Conservation (phyloP, 352 stramenopile genomes). For the Achlya hypogyna region DNA sequence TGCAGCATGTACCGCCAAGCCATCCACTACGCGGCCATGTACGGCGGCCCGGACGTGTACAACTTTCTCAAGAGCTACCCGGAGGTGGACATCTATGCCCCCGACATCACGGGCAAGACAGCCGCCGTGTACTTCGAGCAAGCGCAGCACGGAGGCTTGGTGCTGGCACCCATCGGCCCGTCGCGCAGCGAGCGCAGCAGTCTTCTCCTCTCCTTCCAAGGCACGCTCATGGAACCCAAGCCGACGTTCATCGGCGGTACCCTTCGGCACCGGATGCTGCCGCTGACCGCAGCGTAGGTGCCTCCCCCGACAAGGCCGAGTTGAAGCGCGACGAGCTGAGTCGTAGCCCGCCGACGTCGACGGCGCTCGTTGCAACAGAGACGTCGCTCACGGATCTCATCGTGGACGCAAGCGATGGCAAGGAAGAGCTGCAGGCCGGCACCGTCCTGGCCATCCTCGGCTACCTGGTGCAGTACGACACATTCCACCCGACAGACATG, state of each 20-base stretch:
- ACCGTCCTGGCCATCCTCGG: constrained; percentile 51
- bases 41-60: constrained; percentile 50
- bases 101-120: constrained; percentile 64
- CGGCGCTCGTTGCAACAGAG: neutral
- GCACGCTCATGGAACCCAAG: neutral
- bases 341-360: constrained; percentile 5
- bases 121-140: constrained; percentile 23
- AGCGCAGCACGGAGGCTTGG: neutral
- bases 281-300: neutral
- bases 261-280: neutral
- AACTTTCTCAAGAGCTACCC: constrained; percentile 33
- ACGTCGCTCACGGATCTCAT: neutral
- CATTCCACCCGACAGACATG: constrained; percentile 51
- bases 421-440: constrained; percentile 51
- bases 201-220: neutral
- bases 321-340: neutral
- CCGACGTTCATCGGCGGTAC: neutral
- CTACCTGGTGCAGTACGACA: constrained; percentile 43
- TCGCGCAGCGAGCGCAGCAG: neutral
- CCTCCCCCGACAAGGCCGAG: neutral
- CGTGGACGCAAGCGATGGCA: constrained; percentile 23
- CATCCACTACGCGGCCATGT: constrained; percentile 66
- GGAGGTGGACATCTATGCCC: constrained; percentile 31
- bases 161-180: neutral
- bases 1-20: constrained; percentile 60